Base-by-base conservation (phyloP, 2,329 filamentous ascomycete genomes). In the Scytalidium lignicola region DNA sequence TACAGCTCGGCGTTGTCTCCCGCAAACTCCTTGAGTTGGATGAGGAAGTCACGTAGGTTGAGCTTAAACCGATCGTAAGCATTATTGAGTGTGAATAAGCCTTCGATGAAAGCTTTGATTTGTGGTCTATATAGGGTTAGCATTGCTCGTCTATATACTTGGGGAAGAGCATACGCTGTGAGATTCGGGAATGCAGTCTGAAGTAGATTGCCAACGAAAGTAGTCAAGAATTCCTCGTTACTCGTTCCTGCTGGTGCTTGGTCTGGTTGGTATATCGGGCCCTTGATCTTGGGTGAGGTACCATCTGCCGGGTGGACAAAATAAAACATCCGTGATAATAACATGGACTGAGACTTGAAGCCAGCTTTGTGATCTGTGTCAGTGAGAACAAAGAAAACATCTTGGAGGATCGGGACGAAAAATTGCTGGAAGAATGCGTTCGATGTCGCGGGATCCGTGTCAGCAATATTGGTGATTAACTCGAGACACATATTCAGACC, bases 331-430 rank as follows among this genome's bases (percentile, higher is more conserved):
- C 91, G 88, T 61, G 93, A 90, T 53, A 99, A 74, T 44, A 99
- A 76, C 80, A 93, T 86, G 3, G 91, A 91, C 72, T 99, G 93
- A 8, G 91, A 93, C 77, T 99, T 99, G 77, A 99, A 99, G 1
- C 93, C 93, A 53, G 93, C 93, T 75, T 99, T 99, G 78, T 99
- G 93, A 62, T 99, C 93, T 52, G 87, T 92, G 65, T 99, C 93
- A 0, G 93, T 97, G 46, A 99, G 80, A 40, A 99, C 93, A 63
- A 96, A 99, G 78, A 99, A 95, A 13, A 99, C 90, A 62, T 99
- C 93, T 70, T 99, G 93, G 45, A 99, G 75, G 57, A 99, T 97
- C 1, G 88, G 84, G 47, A 95, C 85, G 70, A 93, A 99, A 74
- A 97, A 99, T 66, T 91, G 90, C 69, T 95, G 90, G 83, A 99